A percentile compares a stretch with the other conserved stretches of the same genome.
phyloP scores from a whole-genome alignment of 2,329 filamentous ascomycete genomes.

The Diaporthe ilicicola region DNA sequence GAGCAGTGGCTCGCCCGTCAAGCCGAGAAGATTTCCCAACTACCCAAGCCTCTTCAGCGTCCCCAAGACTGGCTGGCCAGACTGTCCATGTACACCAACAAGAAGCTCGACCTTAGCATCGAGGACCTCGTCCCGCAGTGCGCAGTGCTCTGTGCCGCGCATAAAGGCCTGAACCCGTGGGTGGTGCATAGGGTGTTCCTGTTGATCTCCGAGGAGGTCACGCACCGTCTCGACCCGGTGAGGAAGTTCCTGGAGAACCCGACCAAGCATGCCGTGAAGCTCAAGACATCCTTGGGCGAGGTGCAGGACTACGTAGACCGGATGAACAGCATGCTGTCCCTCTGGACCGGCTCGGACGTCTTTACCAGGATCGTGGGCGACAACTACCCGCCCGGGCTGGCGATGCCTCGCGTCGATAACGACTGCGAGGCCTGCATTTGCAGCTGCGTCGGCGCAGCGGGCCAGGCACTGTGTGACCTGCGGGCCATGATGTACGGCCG shows the following conservation, averaged over 20 bases:
- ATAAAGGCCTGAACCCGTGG: conserved; percentile 36
- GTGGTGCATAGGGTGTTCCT: conserved; percentile 50
- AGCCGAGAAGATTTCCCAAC: conserved; percentile 39
- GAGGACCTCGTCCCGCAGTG: conserved; percentile 32
- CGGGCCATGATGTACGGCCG: conserved; percentile 53
- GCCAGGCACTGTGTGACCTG: conserved; percentile 53
- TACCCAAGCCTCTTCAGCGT: conserved; percentile 44
- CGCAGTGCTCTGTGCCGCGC: conserved; percentile 36
- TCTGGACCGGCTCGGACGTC: conserved; percentile 29
- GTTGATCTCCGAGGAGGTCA: conserved; percentile 52
- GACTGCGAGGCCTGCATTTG: conserved; percentile 64
- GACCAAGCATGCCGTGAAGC: conserved; percentile 29
- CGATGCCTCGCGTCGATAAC: conserved; percentile 42
- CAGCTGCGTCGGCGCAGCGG: conserved; percentile 55
- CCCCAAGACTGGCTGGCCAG: conserved; percentile 43
- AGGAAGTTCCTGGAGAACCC: conserved; percentile 35
- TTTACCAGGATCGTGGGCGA: conserved; percentile 33
- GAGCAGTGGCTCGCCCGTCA: conserved; percentile 48
- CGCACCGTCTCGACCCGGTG: conserved; percentile 42
- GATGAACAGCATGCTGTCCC: conserved; percentile 26
- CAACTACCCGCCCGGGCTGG: conserved; percentile 30
- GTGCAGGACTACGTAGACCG: conserved; percentile 42
- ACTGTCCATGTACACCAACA: conserved; percentile 36
- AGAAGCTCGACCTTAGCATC: conserved; percentile 27
- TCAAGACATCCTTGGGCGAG: conserved; percentile 21